phyloP scores from a whole-genome alignment of 1,139 yeast genomes.

The Diutina mesorugosa region DNA sequence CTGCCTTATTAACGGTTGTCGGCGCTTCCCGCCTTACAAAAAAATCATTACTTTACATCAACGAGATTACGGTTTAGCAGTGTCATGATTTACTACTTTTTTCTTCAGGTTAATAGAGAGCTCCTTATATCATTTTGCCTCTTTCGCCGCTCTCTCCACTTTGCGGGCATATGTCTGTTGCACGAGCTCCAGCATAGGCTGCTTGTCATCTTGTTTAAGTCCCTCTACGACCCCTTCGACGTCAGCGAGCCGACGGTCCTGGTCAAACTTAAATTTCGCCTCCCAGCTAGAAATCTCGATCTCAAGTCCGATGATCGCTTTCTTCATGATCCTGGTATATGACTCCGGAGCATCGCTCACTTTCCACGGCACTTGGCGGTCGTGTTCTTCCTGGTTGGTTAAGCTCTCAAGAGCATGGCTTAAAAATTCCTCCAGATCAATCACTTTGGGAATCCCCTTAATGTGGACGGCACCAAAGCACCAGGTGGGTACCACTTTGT shows the following conservation, averaged over 20 bases:
- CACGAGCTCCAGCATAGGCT: not conserved
- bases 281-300: conserved; percentile 38
- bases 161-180: not conserved
- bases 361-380: conserved; percentile 36
- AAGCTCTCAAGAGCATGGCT: conserved; percentile 31
- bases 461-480: conserved; percentile 52
- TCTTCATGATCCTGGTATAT: conserved; percentile 31
- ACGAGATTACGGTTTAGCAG: too few relatives aligned
- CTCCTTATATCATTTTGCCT: not conserved
- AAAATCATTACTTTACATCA: too few relatives aligned
- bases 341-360: conserved; percentile 46
- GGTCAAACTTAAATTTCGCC: conserved; percentile 53
- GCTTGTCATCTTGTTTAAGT: not conserved
- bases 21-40: not conserved
- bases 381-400: conserved; percentile 35
- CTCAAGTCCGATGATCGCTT: conserved; percentile 48
- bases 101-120: not conserved
- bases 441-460: conserved; percentile 37
- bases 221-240: conserved; percentile 33
- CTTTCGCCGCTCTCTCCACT: not conserved
- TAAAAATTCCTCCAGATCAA: conserved; percentile 36
- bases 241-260: conserved; percentile 31
- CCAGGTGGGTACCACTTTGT: conserved; percentile 65
- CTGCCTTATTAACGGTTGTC: too few relatives aligned
- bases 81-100: not conserved